Conservation (phyloP, 257 asterid species). For the Paraleonurus japonicus region DNA sequence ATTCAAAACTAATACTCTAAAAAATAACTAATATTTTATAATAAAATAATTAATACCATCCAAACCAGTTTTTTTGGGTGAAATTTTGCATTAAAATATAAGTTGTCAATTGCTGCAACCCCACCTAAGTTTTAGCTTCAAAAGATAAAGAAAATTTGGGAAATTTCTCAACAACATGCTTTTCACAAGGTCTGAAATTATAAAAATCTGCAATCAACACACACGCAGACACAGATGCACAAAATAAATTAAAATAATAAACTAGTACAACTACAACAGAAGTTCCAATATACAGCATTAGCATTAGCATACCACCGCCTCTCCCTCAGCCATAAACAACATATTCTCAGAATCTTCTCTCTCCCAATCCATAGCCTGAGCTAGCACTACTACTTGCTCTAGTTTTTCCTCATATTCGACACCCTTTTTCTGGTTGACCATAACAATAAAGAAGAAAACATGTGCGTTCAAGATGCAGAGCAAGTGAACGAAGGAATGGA, state of each 20-base stretch:
- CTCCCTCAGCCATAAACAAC: constrained; percentile 40
- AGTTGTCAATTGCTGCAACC: neutral
- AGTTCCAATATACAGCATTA: constrained; percentile 17
- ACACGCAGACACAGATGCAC: neutral
- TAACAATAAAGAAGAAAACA: constrained; percentile 18
- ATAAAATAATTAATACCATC: too few relatives aligned
- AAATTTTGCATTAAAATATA: too few relatives aligned
- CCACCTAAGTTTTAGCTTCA: neutral
- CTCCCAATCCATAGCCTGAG: constrained; percentile 31
- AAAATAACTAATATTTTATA: too few relatives aligned
- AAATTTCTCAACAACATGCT: constrained; percentile 28
- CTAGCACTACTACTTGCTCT: constrained; percentile 2
- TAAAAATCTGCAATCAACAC: neutral
- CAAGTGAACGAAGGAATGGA: constrained; percentile 59
- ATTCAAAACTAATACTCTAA: too few relatives aligned
- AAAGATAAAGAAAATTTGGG: neutral
- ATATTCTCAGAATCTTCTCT: constrained; percentile 63
- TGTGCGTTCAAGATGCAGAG: constrained; percentile 82
- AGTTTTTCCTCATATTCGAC: constrained; percentile 19
- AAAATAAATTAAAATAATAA: neutral
- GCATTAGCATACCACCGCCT: neutral
- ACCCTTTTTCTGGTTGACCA: constrained; percentile 17
- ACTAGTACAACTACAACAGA: constrained; percentile 12
- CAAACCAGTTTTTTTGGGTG: too few relatives aligned
- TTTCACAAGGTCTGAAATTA: constrained; percentile 30